These are phyloP conservation scores for Vigna nakashimae DNA, from an alignment of 306 rosid species.

Conservation along the genomic window DNA sequence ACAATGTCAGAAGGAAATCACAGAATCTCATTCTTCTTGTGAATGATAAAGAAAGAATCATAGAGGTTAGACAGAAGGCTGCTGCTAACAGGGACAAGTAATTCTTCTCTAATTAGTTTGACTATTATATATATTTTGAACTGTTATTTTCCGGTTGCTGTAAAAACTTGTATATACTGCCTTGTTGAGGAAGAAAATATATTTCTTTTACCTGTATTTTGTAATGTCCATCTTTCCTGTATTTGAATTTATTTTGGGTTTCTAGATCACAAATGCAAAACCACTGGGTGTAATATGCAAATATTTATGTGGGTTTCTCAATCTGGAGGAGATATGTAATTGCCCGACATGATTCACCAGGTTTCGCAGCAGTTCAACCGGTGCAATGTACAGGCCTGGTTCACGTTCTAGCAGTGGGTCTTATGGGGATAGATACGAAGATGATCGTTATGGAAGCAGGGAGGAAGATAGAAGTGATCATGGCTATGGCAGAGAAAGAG, in stretches of 20 bases:
- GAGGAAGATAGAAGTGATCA: conserved; percentile 67
- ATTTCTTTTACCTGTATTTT: conserved; percentile 4
- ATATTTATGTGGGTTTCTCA: conserved; percentile 35
- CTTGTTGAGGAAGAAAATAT: conserved; percentile 1
- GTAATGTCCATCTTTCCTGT: conserved; percentile 3
- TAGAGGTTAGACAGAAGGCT: conserved; percentile 90
- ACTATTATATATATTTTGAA: background rate
- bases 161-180: background rate
- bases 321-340: conserved; percentile 36
- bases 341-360: conserved; percentile 53
- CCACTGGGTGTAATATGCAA: background rate
- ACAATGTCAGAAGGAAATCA: conserved; percentile 88
- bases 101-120: conserved; percentile 41
- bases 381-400: conserved; percentile 80
- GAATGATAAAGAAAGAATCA: conserved; percentile 84
- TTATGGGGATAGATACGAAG: conserved; percentile 75
- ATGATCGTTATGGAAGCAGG: conserved; percentile 65
- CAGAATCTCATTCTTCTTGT: conserved; percentile 82
- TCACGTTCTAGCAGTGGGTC: conserved; percentile 56
- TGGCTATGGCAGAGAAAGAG: conserved; percentile 75
- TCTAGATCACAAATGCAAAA: conserved; percentile 22
- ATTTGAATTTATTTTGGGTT: conserved; percentile 21
- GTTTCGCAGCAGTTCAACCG: conserved; percentile 67
- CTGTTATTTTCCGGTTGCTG: background rate
- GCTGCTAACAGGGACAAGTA: conserved; percentile 89